Evolutionary conservation across 768 basidiomycete genomes (phyloP), one percentile per base, ranked within the genome.

Genomic region (Phlebiopsis gigantea): DNA sequence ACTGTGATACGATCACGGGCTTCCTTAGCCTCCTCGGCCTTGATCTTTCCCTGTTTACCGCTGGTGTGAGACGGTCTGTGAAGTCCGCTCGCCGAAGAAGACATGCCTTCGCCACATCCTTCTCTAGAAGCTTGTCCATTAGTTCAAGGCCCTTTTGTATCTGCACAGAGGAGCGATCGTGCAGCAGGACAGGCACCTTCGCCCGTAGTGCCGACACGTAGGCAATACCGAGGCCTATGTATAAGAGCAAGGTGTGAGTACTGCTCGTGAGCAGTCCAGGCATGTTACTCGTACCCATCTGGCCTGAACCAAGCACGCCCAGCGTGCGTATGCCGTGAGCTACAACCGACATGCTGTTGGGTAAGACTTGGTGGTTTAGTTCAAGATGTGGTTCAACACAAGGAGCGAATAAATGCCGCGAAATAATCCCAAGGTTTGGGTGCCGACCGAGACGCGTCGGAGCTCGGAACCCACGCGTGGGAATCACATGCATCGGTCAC

Each of bases 131-230:
- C 65, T 83, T 84, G 75, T 93, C 90, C 68, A 92, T 78, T 55
- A 93, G 77, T 0, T 77, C 72, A 29, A 92, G 76, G 0, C 91
- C 90, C 60, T 85, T 85, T 42, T 77, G 73, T 45, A 97, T 77
- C 67, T 96, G 93, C 22, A 80, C 77, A 0, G 79, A 63, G 4
- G 90, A 92, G 34, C 80, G 77, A 76, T 98, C 95, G 62, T 91
- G 80, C n/a, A 98, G 70, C 31, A 90, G 76, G 4, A 97, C 91
- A 2, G 90, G 85, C 4, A 95, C 85, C 65, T 85, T 85, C 42
- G 95, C 96, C 30, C 88, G 84, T 22, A 94, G 76, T 39, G 91
- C 88, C 19, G 93, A 79, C 42, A 96, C 93, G 52, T 88, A 80
- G 60, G 93, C 91, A 46, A 98, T 98, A 1, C 95, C 96, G 0